Evolutionary conservation across 495 filamentous ascomycete genomes (phyloP).

Genomic region (Podospora fimiseda): DNA sequence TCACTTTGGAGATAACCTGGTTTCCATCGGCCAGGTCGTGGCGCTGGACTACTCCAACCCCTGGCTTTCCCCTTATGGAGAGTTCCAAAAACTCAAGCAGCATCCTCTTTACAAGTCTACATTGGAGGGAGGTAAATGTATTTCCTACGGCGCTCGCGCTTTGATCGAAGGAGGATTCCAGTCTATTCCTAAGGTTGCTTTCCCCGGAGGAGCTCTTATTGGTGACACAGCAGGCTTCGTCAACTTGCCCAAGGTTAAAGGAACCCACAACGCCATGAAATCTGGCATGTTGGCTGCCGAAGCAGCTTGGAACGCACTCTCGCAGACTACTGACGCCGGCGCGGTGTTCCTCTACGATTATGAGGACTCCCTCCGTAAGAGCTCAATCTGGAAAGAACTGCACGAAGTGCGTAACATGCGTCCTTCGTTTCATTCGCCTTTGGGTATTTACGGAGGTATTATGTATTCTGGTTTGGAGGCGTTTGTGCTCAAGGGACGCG

Average conservation of each 20-base stretch:
- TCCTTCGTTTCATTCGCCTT: slow-evolving; percentile 78
- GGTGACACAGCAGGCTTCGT: slow-evolving; percentile 95
- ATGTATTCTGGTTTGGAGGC: slow-evolving; percentile 92
- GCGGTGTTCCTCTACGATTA: slow-evolving; percentile 92
- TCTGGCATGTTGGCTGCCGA: slow-evolving; percentile 96
- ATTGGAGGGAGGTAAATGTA: slow-evolving; percentile 91
- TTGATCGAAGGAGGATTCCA: slow-evolving; percentile 96
- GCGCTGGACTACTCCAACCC: slow-evolving; percentile 96
- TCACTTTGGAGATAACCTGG: slow-evolving; percentile 96
- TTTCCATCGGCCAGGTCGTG: slow-evolving; percentile 87
- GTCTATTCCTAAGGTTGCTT: slow-evolving; percentile 92
- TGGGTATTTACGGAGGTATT: slow-evolving; percentile 83
- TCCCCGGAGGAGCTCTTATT: slow-evolving; percentile 92
- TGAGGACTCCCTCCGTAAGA: slow-evolving; percentile 81
- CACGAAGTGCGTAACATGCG: slow-evolving; percentile 96
- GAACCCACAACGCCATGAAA: slow-evolving; percentile 96
- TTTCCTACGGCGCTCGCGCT: slow-evolving; percentile 91
- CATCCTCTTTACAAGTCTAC: slow-evolving; percentile 80
- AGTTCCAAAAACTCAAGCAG: slow-evolving; percentile 98
- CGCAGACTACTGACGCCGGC: slow-evolving; percentile 45
- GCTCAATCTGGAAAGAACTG: slow-evolving; percentile 87
- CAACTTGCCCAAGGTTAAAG: slow-evolving; percentile 98
- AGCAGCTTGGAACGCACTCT: slow-evolving; percentile 71
- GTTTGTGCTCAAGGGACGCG: slow-evolving; percentile 73
- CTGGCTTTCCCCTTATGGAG: slow-evolving; percentile 89